phyloP scores from a whole-genome alignment of 257 asterid genomes.

The Nicotiana otophora region DNA sequence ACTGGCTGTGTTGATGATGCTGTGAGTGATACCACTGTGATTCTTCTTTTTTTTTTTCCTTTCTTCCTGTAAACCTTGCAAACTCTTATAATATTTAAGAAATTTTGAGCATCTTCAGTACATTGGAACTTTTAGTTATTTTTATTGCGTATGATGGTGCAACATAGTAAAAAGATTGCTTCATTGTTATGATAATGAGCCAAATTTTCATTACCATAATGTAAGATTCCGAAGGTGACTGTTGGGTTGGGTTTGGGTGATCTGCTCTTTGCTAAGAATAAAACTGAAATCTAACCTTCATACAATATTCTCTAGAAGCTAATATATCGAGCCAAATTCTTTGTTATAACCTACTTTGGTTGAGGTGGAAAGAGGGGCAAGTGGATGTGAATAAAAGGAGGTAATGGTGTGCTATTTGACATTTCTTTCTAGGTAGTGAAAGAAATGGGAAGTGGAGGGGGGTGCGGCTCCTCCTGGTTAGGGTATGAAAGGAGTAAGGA shows the following conservation, averaged over 20 bases:
- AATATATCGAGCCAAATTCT: background rate
- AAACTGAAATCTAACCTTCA: background rate
- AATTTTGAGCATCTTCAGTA: background rate
- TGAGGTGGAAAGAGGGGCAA: background rate
- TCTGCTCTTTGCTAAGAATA: background rate
- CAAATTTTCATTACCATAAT: background rate
- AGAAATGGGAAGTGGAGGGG: background rate
- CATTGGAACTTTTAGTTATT: background rate
- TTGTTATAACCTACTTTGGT: background rate
- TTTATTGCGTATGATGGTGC: background rate
- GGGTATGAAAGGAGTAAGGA: background rate
- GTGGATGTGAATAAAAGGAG: background rate
- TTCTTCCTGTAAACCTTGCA: background rate
- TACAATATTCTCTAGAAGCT: background rate
- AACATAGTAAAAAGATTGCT: background rate
- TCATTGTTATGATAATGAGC: background rate
- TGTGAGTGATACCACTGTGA: constrained; percentile 41
- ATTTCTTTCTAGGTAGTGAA: background rate
- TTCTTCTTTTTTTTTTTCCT: background rate
- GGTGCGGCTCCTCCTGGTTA: background rate
- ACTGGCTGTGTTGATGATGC: constrained; percentile 96
- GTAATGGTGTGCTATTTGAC: background rate
- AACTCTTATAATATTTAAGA: background rate
- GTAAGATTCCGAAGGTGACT: background rate
- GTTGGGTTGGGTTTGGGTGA: background rate